Base-by-base conservation (phyloP, 1,284 basidiomycete genomes). In the Inonotus hispidus region DNA sequence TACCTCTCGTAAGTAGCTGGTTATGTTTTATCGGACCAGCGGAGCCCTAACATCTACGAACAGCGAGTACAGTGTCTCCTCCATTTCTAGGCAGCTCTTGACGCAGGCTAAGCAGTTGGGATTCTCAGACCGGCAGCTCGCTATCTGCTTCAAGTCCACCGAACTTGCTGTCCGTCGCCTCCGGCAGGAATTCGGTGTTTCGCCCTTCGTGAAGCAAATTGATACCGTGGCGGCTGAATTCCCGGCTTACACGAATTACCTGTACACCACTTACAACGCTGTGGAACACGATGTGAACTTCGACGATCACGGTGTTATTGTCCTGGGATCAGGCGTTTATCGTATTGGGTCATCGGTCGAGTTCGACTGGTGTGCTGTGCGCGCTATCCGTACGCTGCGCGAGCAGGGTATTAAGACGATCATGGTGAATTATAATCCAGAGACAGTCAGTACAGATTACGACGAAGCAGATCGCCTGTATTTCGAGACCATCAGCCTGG, bases 371-470 rank as follows among this genome's bases (percentile, higher is more conserved):
- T 99, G 96, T 75, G 96, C 96, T 19, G 97, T 99, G 56, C 89
- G 95, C 56, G 94, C 95, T 29, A 98, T 98, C 74, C 82, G 96
- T 66, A 98, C 96, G 0, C 81, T 99, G 46, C 92, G 96, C 62
- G 90, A 96, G 49, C 88, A 92, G 71, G 95, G 95, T n/a, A 80
- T 93, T 65, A 94, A 93, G 71, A 98, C 97, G 7, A 87, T 98
- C 76, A 99, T 98, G 97, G 92, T 99, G 77, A 99, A 98, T 79
- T 98, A 98, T 78, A 98, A 98, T 74, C 96, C 96, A 25, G 97
- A 99, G 79, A 99, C 96, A 0, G 96, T 99, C 71, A 95, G 92
- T 71, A 98, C 97, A 52, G 97, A 99, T 74, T 99, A 98, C 75
- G 96, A 99, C 75, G 97, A 99, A 73, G 96, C 96, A 29, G 96